phyloP scores from a whole-genome alignment of 257 asterid genomes.

The Gentiana dahurica region DNA sequence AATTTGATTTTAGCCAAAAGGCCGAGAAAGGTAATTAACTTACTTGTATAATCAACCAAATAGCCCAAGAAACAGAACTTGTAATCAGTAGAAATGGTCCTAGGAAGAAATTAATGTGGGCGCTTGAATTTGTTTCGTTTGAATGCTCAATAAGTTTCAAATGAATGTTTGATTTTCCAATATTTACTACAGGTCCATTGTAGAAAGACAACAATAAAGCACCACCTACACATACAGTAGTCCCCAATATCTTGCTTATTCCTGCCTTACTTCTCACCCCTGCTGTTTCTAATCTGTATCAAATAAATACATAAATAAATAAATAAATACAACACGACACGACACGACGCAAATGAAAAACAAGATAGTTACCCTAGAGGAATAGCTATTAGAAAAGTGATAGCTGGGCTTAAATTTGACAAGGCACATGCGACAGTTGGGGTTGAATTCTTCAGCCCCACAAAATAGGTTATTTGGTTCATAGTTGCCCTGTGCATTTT shows the following conservation, averaged over 20 bases:
- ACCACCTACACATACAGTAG: slow-evolving; percentile 66
- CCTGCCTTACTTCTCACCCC: slow-evolving; percentile 54
- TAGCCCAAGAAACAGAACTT: slow-evolving; percentile 75
- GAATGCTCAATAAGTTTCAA: slow-evolving; percentile 57
- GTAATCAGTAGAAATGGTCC: slow-evolving; percentile 68
- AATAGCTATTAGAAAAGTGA: no score
- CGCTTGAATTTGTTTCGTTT: slow-evolving; percentile 14
- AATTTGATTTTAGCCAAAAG: no score
- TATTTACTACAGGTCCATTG: slow-evolving; percentile 38
- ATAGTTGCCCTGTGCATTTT: slow-evolving; percentile 46
- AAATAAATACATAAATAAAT: background rate
- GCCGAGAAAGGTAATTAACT: background rate
- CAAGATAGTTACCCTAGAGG: no score
- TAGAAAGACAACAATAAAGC: slow-evolving; percentile 62
- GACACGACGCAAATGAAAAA: background rate
- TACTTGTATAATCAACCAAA: slow-evolving; percentile 76
- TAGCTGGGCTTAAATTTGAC: no score
- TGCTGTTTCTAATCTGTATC: slow-evolving; percentile 47
- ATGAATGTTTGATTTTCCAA: slow-evolving; percentile 49
- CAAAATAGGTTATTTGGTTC: no score
- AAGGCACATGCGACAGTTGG: no score
- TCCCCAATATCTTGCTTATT: slow-evolving; percentile 63
- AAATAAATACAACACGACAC: no score
- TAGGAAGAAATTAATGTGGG: slow-evolving; percentile 32
- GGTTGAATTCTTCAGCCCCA: no score